Evolutionary conservation across 176 grass and related monocot genomes (phyloP), one percentile per base, ranked within the genome.

Genomic region (Oryza longistaminata): DNA sequence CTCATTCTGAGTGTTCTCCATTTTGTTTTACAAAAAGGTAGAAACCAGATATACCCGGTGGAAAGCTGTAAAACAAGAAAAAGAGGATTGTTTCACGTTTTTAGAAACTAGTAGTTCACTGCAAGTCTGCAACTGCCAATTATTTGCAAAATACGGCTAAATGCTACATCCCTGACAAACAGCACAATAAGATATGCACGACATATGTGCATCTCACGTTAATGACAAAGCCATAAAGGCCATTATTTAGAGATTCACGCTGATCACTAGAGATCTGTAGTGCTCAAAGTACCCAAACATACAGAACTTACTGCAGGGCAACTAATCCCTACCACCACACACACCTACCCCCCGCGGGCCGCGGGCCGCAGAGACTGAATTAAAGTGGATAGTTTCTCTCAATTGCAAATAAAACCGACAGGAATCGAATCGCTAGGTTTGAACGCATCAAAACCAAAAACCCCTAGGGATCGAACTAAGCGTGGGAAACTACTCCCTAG

Each of bases 1-100:
- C 80, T 93, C 93, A 80, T 85, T 92, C 75, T 94, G 89, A 39
- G 49, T 64, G 40, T 75, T 89, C 77, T 98, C 93, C 93, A 98
- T 98, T 81, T 76, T 71, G 75, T 85, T 70, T n/a, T 61, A 31
- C 29, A 46, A 58, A 44, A 68, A 85, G n/a, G n/a, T 50, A 50
- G 25, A 66, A 78, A 78, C 5, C 19, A 89, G 73, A 53, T 35
- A 9, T 22, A 64, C 66, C 34, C 42, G 26, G 29, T 16, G 10
- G 25, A 66, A 71, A 64, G 6, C 68, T 76, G 43, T 19, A 10
- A 11, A 71, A 2, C 12, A 0, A 26, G 22, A 77, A 39, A 16
- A 21, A 37, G 11, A 5, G 62, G 7, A 11, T 9, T 15, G 35
- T 74, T 52, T 70, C 68, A 26, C 42, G 50, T 37, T 5, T 76